Percentiles rank a stretch among this genome's conserved stretches.
These are phyloP conservation scores for Golubevia pallescens DNA, from an alignment of 1,284 basidiomycete species.

Conservation along the genomic window DNA sequence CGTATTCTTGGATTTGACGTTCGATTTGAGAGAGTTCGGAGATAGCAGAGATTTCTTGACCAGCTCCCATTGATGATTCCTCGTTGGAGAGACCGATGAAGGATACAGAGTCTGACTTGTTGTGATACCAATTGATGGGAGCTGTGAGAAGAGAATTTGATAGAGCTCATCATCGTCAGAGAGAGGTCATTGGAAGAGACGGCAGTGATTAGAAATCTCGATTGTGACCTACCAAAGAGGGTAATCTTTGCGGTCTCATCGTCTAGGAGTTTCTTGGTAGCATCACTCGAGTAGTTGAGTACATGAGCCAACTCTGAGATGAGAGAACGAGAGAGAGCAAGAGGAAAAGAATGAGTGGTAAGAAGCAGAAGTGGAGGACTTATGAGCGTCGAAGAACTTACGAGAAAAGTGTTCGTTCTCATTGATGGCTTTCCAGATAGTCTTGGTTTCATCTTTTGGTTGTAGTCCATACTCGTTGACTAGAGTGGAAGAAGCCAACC, in stretches of 20 bases:
- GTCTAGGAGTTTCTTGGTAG: slow-evolving; percentile 37
- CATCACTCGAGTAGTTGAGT: slow-evolving; percentile 41
- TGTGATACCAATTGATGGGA: slow-evolving; percentile 43
- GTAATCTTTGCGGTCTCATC: slow-evolving; percentile 26
- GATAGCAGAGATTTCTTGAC: neutral
- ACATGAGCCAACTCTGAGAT: slow-evolving; percentile 28
- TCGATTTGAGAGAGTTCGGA: slow-evolving; percentile 20
- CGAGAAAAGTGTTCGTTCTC: slow-evolving; percentile 24
- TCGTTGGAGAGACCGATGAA: slow-evolving; percentile 12
- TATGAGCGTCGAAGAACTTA: neutral
- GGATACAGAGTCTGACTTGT: neutral
- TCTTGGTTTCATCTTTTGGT: slow-evolving; percentile 18
- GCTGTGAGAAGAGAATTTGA: slow-evolving; percentile 13
- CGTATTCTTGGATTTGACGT: slow-evolving; percentile 23
- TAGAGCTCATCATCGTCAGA: neutral
- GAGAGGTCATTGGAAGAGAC: neutral
- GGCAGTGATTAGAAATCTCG: neutral
- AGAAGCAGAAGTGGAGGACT: neutral
- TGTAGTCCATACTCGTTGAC: slow-evolving; percentile 8
- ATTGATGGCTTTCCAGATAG: slow-evolving; percentile 41
- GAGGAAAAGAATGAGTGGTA: neutral
- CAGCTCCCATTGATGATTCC: slow-evolving; percentile 2
- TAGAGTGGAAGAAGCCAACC: slow-evolving; percentile 33
- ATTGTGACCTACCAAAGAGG: slow-evolving; percentile 18
- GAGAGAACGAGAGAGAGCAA: neutral